Evolutionary conservation across 257 asterid genomes (phyloP).

Genomic region (Striga asiatica): DNA sequence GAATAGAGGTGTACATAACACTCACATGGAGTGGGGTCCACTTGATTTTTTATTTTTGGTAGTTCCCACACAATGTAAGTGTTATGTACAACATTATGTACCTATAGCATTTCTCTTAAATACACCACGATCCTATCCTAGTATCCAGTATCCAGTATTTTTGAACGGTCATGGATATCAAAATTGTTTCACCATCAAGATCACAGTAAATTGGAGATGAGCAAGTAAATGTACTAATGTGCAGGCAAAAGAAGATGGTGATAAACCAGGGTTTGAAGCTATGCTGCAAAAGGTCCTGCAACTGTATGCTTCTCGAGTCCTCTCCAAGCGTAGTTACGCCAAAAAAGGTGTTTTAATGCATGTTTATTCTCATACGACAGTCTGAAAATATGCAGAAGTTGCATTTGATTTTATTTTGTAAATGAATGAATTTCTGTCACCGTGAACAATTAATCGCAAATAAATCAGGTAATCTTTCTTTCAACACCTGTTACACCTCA

Average conservation of each 20-base stretch:
- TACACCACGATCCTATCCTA: too few relatives aligned
- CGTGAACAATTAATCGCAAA: not conserved
- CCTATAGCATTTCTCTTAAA: too few relatives aligned
- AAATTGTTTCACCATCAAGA: not conserved
- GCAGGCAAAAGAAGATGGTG: conserved; percentile 92
- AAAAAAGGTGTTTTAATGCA: conserved; percentile 45
- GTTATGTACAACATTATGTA: too few relatives aligned
- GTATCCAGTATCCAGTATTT: too few relatives aligned
- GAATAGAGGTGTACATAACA: too few relatives aligned
- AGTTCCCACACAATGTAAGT: too few relatives aligned
- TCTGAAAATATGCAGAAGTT: not conserved
- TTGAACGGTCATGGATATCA: not conserved
- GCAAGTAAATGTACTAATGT: conserved; percentile 16
- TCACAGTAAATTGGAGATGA: conserved; percentile 3
- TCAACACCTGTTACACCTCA: too few relatives aligned
- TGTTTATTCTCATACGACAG: not conserved
- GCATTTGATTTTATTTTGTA: not conserved
- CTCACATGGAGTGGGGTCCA: too few relatives aligned
- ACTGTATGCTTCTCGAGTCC: conserved; percentile 79
- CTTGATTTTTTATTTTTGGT: too few relatives aligned
- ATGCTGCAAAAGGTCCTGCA: conserved; percentile 93
- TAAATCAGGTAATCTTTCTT: not conserved
- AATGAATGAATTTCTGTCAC: not conserved
- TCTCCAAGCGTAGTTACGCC: conserved; percentile 90
- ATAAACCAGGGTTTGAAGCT: conserved; percentile 96